Percentiles rank a stretch among this genome's conserved stretches.
phyloP scores from a whole-genome alignment of 106 monocot genomes.

The Dioscorea zingiberensis region DNA sequence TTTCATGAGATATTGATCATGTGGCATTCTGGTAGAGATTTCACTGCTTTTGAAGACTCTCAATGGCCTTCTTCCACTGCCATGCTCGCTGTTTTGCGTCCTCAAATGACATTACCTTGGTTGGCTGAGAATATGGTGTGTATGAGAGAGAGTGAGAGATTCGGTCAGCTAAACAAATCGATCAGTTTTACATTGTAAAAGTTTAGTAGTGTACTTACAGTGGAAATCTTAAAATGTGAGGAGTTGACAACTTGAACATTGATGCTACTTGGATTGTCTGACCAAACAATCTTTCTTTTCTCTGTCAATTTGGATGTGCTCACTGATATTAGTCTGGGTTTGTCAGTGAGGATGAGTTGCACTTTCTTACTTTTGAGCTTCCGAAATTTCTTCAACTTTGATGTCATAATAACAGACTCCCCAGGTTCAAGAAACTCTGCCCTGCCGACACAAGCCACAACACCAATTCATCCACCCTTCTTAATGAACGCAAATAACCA shows the following conservation, averaged over 20 bases:
- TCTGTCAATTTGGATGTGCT: conserved; percentile 57
- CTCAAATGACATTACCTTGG: conserved; percentile 79
- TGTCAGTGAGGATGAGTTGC: conserved; percentile 88
- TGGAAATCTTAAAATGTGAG: conserved; percentile 87
- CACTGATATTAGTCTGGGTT: conserved; percentile 66
- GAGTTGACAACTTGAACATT: conserved; percentile 61
- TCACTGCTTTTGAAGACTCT: conserved; percentile 53
- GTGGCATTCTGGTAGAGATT: not conserved
- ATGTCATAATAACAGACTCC: conserved; percentile 72
- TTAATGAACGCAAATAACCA: no score
- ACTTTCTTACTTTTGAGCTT: conserved; percentile 90
- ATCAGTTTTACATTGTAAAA: not conserved
- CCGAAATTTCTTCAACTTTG: conserved; percentile 76
- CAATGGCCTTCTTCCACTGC: conserved; percentile 93
- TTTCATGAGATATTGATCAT: no score
- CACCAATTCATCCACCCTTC: no score
- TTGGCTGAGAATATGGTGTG: conserved; percentile 63
- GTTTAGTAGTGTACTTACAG: conserved; percentile 35
- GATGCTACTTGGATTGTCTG: conserved; percentile 53
- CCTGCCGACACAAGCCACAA: conserved; percentile 29
- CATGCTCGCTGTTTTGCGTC: conserved; percentile 81
- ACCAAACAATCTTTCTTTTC: conserved; percentile 73
- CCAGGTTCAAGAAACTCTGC: conserved; percentile 85
- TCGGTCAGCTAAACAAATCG: not conserved
- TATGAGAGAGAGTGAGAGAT: no score